phyloP scores from a whole-genome alignment of 176 grass and related monocot species.

The Typha latifolia region DNA sequence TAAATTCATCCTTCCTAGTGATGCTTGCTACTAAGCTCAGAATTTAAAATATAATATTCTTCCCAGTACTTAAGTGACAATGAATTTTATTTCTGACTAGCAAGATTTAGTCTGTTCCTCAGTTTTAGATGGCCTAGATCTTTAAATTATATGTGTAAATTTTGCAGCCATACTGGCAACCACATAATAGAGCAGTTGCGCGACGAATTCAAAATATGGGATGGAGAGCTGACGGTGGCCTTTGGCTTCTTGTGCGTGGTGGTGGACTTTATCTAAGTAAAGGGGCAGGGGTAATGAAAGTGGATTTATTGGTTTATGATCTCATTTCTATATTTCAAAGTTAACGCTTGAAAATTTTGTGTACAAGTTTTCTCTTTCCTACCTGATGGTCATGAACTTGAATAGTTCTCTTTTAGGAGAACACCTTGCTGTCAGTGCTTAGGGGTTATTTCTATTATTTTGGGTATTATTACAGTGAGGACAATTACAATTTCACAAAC shows the following conservation, averaged over 20 bases:
- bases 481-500: no score
- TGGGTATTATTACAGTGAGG: no score
- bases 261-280: conserved; percentile 96
- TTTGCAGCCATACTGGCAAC: conserved; percentile 85
- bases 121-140: background rate
- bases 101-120: background rate
- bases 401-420: no score
- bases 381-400: background rate
- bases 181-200: conserved; percentile 93
- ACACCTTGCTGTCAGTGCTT: no score
- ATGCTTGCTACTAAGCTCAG: no score
- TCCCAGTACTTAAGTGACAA: background rate
- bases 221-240: conserved; percentile 94
- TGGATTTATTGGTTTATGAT: background rate
- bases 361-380: background rate
- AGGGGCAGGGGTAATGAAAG: conserved; percentile 62
- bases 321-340: background rate
- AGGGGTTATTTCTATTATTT: no score
- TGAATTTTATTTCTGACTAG: background rate
- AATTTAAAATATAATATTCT: no score
- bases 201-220: conserved; percentile 98
- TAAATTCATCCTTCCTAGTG: no score
- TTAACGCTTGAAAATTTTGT: background rate
- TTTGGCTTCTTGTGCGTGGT: conserved; percentile 94
- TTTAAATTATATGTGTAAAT: background rate